Evolutionary conservation across 2,329 filamentous ascomycete genomes (phyloP).

Genomic region (Xylaria sp.): DNA sequence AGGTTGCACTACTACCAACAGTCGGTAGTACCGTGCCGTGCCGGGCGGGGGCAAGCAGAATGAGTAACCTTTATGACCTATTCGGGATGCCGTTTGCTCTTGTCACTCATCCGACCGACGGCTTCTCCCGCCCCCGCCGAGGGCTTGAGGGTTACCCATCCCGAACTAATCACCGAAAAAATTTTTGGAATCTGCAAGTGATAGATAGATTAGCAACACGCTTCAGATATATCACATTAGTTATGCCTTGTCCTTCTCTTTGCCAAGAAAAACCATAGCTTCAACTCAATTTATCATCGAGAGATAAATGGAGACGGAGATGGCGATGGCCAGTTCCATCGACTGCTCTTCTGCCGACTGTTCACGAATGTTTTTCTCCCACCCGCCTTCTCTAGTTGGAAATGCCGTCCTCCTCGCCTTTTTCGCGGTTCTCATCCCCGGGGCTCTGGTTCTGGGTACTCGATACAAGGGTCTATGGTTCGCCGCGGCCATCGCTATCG

Average conservation of each 20-base stretch:
- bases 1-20: slow-evolving; percentile 25
- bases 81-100: slow-evolving; percentile 25
- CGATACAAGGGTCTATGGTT: slow-evolving; percentile 56
- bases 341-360: slow-evolving; percentile 41
- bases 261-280: slow-evolving; percentile 10
- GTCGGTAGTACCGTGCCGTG: slow-evolving; percentile 15
- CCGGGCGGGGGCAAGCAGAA: slow-evolving; percentile 17
- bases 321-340: slow-evolving; percentile 43
- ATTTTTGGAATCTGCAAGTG: background rate
- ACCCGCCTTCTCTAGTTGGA: slow-evolving; percentile 53
- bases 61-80: slow-evolving; percentile 14
- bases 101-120: slow-evolving; percentile 9
- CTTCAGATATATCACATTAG: background rate
- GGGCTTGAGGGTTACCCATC: slow-evolving; percentile 23
- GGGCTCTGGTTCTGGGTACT: slow-evolving; percentile 53
- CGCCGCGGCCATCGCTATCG: slow-evolving; percentile 54
- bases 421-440: slow-evolving; percentile 56
- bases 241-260: background rate
- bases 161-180: slow-evolving; percentile 25
- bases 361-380: slow-evolving; percentile 51
- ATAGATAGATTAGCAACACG: slow-evolving; percentile 30
- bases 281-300: slow-evolving; percentile 21
- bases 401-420: slow-evolving; percentile 56
- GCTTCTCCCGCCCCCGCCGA: slow-evolving; percentile 19
- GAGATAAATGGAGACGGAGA: slow-evolving; percentile 38